A percentile compares a stretch with the other conserved stretches of the same genome.
Evolutionary conservation across 805 yeast species (phyloP).

Genomic region (Blastobotrys peoriensis): DNA sequence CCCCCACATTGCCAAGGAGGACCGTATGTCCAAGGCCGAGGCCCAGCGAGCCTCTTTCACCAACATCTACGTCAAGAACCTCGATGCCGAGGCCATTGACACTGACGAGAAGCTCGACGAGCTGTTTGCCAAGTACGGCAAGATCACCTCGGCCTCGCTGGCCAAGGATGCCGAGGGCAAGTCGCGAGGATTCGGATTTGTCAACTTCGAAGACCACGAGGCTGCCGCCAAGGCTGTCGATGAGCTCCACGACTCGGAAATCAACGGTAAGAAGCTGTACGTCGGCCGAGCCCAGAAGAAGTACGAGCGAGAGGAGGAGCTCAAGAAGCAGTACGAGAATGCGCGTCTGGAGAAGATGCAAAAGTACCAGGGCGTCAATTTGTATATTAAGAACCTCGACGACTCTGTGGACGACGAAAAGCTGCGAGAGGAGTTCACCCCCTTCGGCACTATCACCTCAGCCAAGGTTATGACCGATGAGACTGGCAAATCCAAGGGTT

Average conservation of each 20-base stretch:
- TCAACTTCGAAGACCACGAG: constrained; percentile 83
- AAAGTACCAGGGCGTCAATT: constrained; percentile 96
- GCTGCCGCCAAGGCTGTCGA: constrained; percentile 89
- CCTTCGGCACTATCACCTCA: constrained; percentile 91
- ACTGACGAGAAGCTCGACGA: constrained; percentile 51
- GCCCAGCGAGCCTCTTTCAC: constrained; percentile 90
- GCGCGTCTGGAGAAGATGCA: constrained; percentile 84
- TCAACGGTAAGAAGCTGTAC: constrained; percentile 66
- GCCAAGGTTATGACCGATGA: constrained; percentile 96
- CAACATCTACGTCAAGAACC: constrained; percentile 91
- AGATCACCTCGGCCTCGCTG: constrained; percentile 74
- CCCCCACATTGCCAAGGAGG: constrained; percentile 85
- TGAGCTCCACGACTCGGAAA: constrained; percentile 79
- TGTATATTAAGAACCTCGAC: constrained; percentile 94
- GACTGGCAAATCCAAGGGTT: constrained; percentile 91
- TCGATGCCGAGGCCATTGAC: constrained; percentile 56
- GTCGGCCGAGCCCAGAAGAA: constrained; percentile 99
- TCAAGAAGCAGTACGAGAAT: constrained; percentile 89
- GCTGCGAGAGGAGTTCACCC: constrained; percentile 85
- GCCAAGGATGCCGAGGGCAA: constrained; percentile 81
- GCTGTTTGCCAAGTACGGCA: constrained; percentile 68
- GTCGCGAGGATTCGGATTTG: constrained; percentile 93
- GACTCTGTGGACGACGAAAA: constrained; percentile 87
- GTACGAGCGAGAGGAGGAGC: constrained; percentile 93
- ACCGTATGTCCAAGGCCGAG: constrained; percentile 89